A percentile compares a stretch with the other conserved stretches of the same genome.
Conservation (phyloP, 2,329 filamentous ascomycete genomes). For the Fusarium protoensiforme region DNA sequence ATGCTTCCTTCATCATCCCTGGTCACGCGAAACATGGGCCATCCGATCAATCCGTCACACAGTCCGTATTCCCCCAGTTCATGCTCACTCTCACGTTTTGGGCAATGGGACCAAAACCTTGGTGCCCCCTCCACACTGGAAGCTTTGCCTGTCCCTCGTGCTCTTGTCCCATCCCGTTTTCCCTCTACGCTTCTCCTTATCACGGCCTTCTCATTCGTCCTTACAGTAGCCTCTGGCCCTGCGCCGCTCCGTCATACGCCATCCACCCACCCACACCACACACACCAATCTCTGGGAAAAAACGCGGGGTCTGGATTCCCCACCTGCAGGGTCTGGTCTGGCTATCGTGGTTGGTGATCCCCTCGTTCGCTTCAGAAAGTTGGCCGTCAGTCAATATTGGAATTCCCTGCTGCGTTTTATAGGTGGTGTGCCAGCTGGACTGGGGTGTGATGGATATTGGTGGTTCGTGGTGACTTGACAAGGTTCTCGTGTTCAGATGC, state of each 20-base stretch:
- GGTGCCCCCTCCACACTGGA: slow-evolving; percentile 20
- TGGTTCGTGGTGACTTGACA: background rate
- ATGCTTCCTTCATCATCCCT: slow-evolving; percentile 2
- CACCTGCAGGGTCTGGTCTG: slow-evolving; percentile 41
- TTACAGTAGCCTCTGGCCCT: slow-evolving; percentile 29
- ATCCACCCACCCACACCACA: background rate
- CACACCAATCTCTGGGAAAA: slow-evolving; percentile 6
- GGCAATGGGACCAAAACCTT: slow-evolving; percentile 32
- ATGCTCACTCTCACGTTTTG: slow-evolving; percentile 17
- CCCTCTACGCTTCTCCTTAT: slow-evolving; percentile 35
- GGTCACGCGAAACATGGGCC: slow-evolving; percentile 28
- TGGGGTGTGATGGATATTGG: background rate
- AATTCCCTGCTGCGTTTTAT: slow-evolving; percentile 1
- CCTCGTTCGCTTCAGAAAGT: slow-evolving; percentile 6
- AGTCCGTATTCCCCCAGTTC: background rate
- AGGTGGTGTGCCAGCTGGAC: background rate
- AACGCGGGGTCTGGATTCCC: slow-evolving; percentile 42
- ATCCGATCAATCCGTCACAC: slow-evolving; percentile 30
- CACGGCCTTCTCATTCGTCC: slow-evolving; percentile 36
- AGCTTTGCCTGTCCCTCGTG: slow-evolving; percentile 26
- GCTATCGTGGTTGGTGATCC: slow-evolving; percentile 19
- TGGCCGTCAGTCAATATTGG: slow-evolving; percentile 1
- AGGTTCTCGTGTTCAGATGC: background rate
- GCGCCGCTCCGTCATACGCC: slow-evolving; percentile 36
- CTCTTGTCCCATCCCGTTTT: slow-evolving; percentile 26